These are phyloP conservation scores for Xerophyta viscosa DNA, from an alignment of 106 monocot species.

Conservation along the genomic window DNA sequence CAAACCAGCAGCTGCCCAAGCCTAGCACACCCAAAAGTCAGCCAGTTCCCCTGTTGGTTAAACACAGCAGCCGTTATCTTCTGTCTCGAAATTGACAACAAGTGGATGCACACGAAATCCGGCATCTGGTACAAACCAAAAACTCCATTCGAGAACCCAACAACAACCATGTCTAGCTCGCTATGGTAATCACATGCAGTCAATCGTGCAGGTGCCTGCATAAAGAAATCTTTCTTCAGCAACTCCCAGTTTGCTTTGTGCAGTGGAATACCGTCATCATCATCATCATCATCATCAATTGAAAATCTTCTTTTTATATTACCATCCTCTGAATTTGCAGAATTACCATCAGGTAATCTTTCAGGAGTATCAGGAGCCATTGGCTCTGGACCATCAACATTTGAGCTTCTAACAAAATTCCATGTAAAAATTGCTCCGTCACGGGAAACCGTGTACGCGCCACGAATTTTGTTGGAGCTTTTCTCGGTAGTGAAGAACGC, in stretches of 20 bases:
- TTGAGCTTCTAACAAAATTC: constrained; percentile 35
- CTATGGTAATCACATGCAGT: constrained; percentile 92
- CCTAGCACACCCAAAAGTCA: constrained; percentile 92
- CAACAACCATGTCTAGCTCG: constrained; percentile 92
- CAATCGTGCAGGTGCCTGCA: constrained; percentile 64
- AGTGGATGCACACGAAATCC: constrained; percentile 89
- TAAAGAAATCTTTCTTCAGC: constrained; percentile 88
- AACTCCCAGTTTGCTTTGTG: constrained; percentile 58
- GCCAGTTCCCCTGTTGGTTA: constrained; percentile 80
- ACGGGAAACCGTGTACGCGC: constrained; percentile 54
- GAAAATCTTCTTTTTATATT: constrained; percentile 23
- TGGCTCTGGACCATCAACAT: constrained; percentile 16
- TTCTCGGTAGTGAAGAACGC: constrained; percentile 65
- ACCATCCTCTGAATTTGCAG: constrained; percentile 6
- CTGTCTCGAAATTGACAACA: constrained; percentile 85
- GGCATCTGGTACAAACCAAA: constrained; percentile 99
- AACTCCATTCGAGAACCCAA: constrained; percentile 91
- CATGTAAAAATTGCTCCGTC: constrained; percentile 89
- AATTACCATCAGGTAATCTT: constrained; percentile 7
- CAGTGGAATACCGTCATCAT: constrained; percentile 17
- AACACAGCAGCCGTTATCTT: constrained; percentile 90
- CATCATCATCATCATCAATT: constrained; percentile 3
- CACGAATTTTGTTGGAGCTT: constrained; percentile 31
- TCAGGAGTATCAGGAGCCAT: constrained; percentile 47
- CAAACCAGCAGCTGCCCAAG: constrained; percentile 96